Conservation (phyloP, 345 rosid genomes). For the Murraya koenigii region DNA sequence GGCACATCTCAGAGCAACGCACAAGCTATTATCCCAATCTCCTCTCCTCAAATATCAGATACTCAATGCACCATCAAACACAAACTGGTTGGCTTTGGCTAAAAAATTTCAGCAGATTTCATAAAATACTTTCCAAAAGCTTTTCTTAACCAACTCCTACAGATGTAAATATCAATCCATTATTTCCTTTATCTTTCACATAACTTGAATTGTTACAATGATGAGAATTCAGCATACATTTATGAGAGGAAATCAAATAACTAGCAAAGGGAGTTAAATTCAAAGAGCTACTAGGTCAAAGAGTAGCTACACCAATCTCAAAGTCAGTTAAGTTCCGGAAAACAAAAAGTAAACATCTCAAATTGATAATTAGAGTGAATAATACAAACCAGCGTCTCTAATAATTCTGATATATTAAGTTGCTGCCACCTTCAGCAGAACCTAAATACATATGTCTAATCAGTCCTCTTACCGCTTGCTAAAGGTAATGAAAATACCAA, state of each 20-base stretch:
- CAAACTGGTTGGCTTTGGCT: neutral
- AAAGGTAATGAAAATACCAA: neutral
- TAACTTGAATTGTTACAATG: neutral
- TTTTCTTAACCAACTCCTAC: neutral
- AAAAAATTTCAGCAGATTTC: neutral
- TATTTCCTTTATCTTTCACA: neutral
- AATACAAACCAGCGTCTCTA: neutral
- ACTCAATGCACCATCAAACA: neutral
- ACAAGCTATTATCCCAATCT: neutral
- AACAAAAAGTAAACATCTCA: neutral
- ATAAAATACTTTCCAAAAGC: neutral
- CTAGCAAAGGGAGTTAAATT: neutral
- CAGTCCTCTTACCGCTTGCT: neutral
- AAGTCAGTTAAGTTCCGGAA: neutral
- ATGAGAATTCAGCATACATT: neutral
- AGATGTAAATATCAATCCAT: neutral
- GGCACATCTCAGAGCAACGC: neutral
- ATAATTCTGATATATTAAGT: neutral
- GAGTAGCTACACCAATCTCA: conserved; percentile 5
- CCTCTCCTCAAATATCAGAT: neutral
- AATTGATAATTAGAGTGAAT: neutral
- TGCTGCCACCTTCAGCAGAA: neutral
- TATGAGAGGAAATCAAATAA: neutral
- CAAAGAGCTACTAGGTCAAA: neutral
- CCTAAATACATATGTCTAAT: neutral